Conservation (phyloP, 208 protist genomes). For the Trypanosoma scelopori region DNA sequence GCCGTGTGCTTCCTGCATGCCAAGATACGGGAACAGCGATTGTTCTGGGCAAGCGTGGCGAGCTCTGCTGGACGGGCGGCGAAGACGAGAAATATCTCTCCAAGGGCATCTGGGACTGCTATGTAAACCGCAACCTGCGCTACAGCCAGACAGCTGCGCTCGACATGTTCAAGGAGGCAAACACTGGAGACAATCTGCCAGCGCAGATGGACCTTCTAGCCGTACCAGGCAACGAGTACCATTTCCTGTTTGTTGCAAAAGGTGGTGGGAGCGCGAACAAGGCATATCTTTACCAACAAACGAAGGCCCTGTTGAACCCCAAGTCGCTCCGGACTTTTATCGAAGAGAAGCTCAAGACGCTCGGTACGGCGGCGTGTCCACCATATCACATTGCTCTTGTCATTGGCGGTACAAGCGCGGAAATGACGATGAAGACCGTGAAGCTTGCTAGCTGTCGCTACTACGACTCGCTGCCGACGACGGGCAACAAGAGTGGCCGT, state of each 20-base stretch:
- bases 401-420: conserved; percentile 96
- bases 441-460: conserved; percentile 95
- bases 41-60: conserved; percentile 95
- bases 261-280: conserved; percentile 98
- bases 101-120: conserved; percentile 95
- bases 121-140: conserved; percentile 94
- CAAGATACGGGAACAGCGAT: conserved; percentile 98
- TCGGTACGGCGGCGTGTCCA: conserved; percentile 97
- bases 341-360: conserved; percentile 92
- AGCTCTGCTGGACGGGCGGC: conserved; percentile 96
- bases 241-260: conserved; percentile 98
- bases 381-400: conserved; percentile 98
- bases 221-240: conserved; percentile 91
- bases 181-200: conserved; percentile 97
- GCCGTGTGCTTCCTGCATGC: conserved; percentile 89
- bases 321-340: conserved; percentile 92
- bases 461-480: conserved; percentile 95
- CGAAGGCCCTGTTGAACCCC: conserved; percentile 95
- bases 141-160: conserved; percentile 96
- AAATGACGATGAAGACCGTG: conserved; percentile 98
- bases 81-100: conserved; percentile 95
- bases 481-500: conserved; percentile 86
- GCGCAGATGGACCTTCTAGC: conserved; percentile 97
- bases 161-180: conserved; percentile 97
- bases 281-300: conserved; percentile 97